These are phyloP conservation scores for Marchantia paleacea DNA, from an alignment of 225 moss, liverwort and hornwort species.

Conservation along the genomic window DNA sequence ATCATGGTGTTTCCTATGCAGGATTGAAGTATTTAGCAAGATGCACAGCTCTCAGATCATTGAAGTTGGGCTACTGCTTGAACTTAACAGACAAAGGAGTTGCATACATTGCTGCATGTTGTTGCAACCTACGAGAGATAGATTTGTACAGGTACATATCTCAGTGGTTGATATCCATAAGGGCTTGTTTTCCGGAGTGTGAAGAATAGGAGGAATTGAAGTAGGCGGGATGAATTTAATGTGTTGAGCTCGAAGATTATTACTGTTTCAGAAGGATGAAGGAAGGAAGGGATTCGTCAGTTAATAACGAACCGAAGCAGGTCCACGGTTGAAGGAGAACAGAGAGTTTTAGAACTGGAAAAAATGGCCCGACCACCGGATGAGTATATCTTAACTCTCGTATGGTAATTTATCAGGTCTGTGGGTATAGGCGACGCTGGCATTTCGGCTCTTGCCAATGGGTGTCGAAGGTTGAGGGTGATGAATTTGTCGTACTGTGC, in stretches of 20 bases:
- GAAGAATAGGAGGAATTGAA: too few species aligned
- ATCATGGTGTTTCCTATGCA: slow-evolving; percentile 21
- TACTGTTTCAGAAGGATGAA: neutral
- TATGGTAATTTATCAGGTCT: slow-evolving; percentile 47
- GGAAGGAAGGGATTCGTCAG: too few species aligned
- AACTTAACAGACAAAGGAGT: slow-evolving; percentile 66
- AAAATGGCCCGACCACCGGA: neutral
- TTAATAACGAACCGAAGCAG: neutral
- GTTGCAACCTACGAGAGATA: slow-evolving; percentile 64
- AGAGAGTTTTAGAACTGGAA: neutral
- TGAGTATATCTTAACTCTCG: neutral
- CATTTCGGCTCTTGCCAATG: slow-evolving; percentile 58
- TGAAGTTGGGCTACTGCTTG: slow-evolving; percentile 72
- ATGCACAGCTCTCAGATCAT: slow-evolving; percentile 58
- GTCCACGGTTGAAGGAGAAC: neutral
- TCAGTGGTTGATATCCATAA: too few species aligned
- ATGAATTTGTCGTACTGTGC: slow-evolving; percentile 70
- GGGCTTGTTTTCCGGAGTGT: too few species aligned
- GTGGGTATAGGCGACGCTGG: slow-evolving; percentile 56
- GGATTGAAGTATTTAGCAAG: slow-evolving; percentile 70
- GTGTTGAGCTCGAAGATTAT: too few species aligned
- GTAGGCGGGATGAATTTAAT: too few species aligned
- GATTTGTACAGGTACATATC: slow-evolving; percentile 71
- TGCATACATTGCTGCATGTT: slow-evolving; percentile 57
- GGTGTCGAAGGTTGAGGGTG: slow-evolving; percentile 55